phyloP scores from a whole-genome alignment of 2,329 filamentous ascomycete species.

The Paecilomyces sp. region DNA sequence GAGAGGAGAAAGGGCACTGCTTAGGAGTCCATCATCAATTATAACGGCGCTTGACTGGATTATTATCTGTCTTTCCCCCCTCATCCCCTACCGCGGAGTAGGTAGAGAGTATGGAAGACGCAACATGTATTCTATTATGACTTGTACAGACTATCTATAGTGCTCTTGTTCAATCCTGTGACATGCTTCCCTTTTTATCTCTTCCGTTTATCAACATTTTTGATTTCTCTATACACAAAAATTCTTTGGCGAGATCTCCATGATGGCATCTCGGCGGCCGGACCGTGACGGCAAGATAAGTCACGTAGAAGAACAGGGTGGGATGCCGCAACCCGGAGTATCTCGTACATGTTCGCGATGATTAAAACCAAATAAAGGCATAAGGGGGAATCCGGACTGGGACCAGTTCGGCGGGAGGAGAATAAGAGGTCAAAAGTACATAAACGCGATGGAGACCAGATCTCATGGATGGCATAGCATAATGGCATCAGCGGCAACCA shows the following conservation, averaged over 20 bases:
- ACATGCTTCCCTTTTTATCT: not conserved
- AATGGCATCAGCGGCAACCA: not conserved
- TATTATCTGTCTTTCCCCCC: not conserved
- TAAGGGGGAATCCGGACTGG: not conserved
- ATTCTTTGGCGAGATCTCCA: not conserved
- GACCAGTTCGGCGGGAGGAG: not conserved
- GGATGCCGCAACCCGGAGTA: not conserved
- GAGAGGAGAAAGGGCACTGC: conserved; percentile 63
- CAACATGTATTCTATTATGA: not conserved
- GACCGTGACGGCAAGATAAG: not conserved
- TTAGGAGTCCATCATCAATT: conserved; percentile 4
- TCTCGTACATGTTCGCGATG: not conserved
- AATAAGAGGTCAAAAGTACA: not conserved
- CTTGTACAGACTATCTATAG: not conserved
- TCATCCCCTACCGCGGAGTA: not conserved
- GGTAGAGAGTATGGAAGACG: not conserved
- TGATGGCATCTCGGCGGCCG: not conserved
- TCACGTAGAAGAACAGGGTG: not conserved
- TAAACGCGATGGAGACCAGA: not conserved
- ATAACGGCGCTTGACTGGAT: not conserved
- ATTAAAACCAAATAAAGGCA: not conserved
- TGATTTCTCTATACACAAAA: not conserved
- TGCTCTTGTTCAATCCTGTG: not conserved
- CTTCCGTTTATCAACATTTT: not conserved
- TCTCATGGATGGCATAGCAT: not conserved